These are phyloP conservation scores for Elsinoe perseae DNA, from an alignment of 2,329 filamentous ascomycete genomes.

Conservation along the genomic window DNA sequence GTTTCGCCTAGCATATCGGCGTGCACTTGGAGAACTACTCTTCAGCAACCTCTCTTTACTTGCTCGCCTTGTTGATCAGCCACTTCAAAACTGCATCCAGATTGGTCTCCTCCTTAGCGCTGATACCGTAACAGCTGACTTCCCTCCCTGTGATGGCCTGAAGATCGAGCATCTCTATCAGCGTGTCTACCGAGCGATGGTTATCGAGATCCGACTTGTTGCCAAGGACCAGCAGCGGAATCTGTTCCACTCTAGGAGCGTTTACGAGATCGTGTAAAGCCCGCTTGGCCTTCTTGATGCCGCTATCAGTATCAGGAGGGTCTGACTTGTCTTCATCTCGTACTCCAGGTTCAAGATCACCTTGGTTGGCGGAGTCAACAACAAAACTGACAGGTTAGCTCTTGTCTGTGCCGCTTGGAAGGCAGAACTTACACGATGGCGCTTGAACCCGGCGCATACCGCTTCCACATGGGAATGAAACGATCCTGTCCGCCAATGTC, in stretches of 20 bases:
- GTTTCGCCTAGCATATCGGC: neutral
- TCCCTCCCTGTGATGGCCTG: constrained; percentile 85
- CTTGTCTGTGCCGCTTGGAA: neutral
- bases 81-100: constrained; percentile 94
- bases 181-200: constrained; percentile 84
- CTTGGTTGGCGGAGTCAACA: constrained; percentile 68
- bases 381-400: constrained; percentile 58
- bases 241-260: constrained; percentile 76
- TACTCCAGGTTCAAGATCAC: constrained; percentile 9
- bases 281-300: constrained; percentile 15
- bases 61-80: constrained; percentile 81
- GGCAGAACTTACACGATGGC: constrained; percentile 66
- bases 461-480: constrained; percentile 98
- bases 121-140: constrained; percentile 97
- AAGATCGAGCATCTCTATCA: constrained; percentile 87
- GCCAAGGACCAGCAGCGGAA: constrained; percentile 85
- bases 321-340: constrained; percentile 55
- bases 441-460: constrained; percentile 95
- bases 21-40: neutral
- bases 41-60: constrained; percentile 36
- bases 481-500: constrained; percentile 94
- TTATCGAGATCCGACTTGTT: constrained; percentile 96
- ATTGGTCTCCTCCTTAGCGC: constrained; percentile 97
- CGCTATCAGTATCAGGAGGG: constrained; percentile 46
- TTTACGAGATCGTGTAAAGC: constrained; percentile 82